These are phyloP conservation scores for Margaritispora aquatica DNA, from an alignment of 495 filamentous ascomycete species.

Conservation along the genomic window DNA sequence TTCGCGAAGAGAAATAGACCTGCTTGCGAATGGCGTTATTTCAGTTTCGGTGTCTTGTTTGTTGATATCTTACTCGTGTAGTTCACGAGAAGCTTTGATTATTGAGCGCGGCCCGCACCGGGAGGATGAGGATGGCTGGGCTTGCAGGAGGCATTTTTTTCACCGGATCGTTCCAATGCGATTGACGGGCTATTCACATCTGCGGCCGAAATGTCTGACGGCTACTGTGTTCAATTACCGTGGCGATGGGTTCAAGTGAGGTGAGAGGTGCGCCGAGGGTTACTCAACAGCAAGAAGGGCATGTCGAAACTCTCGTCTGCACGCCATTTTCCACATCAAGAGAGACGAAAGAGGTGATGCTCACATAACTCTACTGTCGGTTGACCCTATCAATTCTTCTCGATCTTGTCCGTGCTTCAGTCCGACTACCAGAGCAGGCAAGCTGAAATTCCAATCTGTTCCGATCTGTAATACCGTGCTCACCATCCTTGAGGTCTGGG, in stretches of 20 bases:
- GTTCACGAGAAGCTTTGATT: background rate
- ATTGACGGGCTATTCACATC: background rate
- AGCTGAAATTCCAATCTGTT: background rate
- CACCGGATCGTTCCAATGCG: background rate
- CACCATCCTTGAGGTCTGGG: background rate
- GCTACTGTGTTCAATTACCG: background rate
- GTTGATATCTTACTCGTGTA: background rate
- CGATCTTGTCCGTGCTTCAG: background rate
- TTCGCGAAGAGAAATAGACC: background rate
- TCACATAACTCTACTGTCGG: background rate
- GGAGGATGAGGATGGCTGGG: background rate
- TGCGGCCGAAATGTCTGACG: background rate
- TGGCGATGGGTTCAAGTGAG: background rate
- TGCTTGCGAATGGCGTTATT: background rate
- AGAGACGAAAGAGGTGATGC: background rate
- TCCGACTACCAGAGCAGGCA: no score
- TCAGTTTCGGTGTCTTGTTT: no score
- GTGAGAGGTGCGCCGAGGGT: background rate
- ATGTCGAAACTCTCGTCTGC: background rate
- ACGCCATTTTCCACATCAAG: background rate
- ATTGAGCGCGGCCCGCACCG: background rate
- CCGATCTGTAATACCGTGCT: background rate
- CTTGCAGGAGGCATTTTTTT: background rate
- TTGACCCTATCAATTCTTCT: background rate
- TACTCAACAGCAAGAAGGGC: background rate